A percentile compares a stretch with the other conserved stretches of the same genome.
Evolutionary conservation across 345 rosid genomes (phyloP).

Genomic region (Eucalyptus decipiens): DNA sequence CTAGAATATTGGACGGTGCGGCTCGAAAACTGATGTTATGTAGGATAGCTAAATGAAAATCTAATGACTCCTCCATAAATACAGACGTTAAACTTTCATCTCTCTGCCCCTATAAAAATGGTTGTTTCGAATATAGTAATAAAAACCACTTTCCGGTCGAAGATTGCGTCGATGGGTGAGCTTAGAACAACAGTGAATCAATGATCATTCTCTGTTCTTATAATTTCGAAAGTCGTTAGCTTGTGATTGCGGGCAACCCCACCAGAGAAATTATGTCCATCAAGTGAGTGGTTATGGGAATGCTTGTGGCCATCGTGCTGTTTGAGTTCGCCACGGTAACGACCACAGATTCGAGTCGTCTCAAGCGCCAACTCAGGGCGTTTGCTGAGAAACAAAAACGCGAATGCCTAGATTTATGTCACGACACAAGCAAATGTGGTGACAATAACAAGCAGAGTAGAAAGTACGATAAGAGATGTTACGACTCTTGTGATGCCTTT

Average conservation of each 20-base stretch:
- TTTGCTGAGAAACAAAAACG: not conserved
- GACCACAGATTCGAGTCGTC: not conserved
- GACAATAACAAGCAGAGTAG: not conserved
- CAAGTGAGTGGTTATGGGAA: not conserved
- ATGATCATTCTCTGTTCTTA: not conserved
- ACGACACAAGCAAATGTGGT: not conserved
- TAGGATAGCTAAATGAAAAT: not conserved
- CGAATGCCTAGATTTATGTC: not conserved
- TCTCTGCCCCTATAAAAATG: not conserved
- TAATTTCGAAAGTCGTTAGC: not conserved
- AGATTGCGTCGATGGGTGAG: not conserved
- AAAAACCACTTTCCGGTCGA: not conserved
- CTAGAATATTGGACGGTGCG: not conserved
- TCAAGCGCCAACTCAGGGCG: not conserved
- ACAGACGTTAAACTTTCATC: not conserved
- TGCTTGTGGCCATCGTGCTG: not conserved
- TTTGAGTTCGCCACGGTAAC: not conserved
- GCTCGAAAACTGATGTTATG: not conserved
- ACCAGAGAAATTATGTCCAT: not conserved
- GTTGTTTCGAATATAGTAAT: not conserved
- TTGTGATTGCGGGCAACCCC: not conserved
- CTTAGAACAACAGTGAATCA: not conserved
- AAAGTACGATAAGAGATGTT: not conserved
- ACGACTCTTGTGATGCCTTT: not conserved
- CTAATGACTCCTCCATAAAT: not conserved